A percentile compares a stretch with the other conserved stretches of the same genome.
Conservation (phyloP, 441 rosid species). For the Metrosideros polymorpha region DNA sequence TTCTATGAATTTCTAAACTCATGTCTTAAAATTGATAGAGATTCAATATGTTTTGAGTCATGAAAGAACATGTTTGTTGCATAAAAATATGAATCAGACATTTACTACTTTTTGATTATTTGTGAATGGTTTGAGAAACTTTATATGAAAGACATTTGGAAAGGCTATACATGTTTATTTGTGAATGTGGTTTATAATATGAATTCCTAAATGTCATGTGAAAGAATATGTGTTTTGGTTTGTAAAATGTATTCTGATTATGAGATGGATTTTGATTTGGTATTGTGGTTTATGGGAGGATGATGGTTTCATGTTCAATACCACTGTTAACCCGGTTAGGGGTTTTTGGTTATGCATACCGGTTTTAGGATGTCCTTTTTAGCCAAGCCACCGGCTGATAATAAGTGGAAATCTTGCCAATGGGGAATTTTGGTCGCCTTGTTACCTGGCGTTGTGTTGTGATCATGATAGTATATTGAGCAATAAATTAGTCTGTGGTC, state of each 20-base stretch:
- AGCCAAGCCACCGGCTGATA: accelerated
- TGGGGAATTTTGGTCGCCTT: accelerated
- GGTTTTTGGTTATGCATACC: not conserved
- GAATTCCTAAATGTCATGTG: too few species aligned
- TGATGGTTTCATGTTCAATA: not conserved
- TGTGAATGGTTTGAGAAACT: too few species aligned
- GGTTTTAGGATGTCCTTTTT: not conserved
- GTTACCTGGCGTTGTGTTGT: accelerated
- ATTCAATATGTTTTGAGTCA: accelerated
- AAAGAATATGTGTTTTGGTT: not conserved
- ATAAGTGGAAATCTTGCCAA: not conserved
- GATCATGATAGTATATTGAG: not conserved
- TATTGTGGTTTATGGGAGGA: not conserved
- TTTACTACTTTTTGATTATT: too few species aligned
- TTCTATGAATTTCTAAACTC: too few species aligned
- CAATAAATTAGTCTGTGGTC: not conserved
- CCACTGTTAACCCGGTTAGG: accelerated
- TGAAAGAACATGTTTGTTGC: too few species aligned
- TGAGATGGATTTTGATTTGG: not conserved
- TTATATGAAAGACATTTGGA: too few species aligned
- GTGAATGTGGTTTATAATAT: too few species aligned
- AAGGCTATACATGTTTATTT: too few species aligned
- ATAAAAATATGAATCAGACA: too few species aligned
- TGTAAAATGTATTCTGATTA: accelerated
- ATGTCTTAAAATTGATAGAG: too few species aligned